Base-by-base conservation (phyloP, 2,329 filamentous ascomycete genomes). In the Trichoderma brevicompactum region DNA sequence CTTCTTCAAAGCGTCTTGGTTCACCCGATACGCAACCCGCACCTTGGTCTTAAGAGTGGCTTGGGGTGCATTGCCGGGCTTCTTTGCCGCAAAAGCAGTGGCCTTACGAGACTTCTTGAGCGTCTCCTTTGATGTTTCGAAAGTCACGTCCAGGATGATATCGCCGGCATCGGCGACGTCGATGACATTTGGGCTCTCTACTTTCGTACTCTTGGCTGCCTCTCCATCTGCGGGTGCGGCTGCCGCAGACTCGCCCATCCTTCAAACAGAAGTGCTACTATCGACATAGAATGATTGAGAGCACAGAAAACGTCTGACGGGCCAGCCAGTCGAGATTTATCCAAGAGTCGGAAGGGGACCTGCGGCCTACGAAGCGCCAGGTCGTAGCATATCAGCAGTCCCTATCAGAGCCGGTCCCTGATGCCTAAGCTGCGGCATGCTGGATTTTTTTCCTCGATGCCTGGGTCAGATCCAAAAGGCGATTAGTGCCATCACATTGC, bases 81-180 rank as follows among this genome's bases (percentile, higher is more conserved):
- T 79, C 67, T 72, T 73, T 65, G 73, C 68, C 28, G 19, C 59
- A 32, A 46, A 23, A 53, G 74, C 67, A 66, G 77, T 69, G 13
- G 75, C 80, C 72, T 76, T 84, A 65, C 77, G 79, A 66, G 77
- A 79, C 32, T 78, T 76, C 61, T 78, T 78, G 72, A 88, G 78
- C 50, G 82, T 81, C 66, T 82, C 77, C 49, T 76, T 78, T 2
- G 82, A 86, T 41, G 85, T 87, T 67, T 88, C 83, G 72, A 92
- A 91, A 7, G 83, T 83, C 41, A 92, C 83, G 67, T 88, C 82
- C 13, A 93, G 82, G 38, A 92, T 74, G 19, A 92, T 75, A 71
- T 92, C 87, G 41, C 90, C 90, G 15, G 79, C 77, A 4, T 80
- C 69, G 23, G 82, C 82, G 56, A 92, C 83, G 38, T 81, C 78